phyloP scores from a whole-genome alignment of 1,139 yeast species.

The Torulaspora globosa region DNA sequence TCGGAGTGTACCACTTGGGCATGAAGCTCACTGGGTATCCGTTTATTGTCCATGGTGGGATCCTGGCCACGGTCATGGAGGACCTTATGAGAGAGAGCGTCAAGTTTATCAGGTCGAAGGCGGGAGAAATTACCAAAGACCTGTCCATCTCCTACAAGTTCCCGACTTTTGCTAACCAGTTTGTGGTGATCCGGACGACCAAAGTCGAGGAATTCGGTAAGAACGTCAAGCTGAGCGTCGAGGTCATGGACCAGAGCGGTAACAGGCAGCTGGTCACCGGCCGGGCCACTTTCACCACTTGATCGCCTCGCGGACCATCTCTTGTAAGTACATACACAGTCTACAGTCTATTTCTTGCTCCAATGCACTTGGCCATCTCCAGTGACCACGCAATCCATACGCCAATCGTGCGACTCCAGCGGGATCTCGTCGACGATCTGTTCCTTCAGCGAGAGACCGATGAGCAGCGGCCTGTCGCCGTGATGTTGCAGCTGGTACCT shows the following conservation, averaged over 20 bases:
- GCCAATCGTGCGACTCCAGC: constrained; percentile 65
- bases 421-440: constrained; percentile 69
- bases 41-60: constrained; percentile 84
- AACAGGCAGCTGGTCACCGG: constrained; percentile 47
- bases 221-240: constrained; percentile 38
- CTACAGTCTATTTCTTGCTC: constrained; percentile 15
- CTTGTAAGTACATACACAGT: constrained; percentile 9
- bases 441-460: constrained; percentile 50
- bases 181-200: constrained; percentile 60
- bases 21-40: constrained; percentile 82
- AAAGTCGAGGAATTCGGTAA: constrained; percentile 37
- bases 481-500: constrained; percentile 41
- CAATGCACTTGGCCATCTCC: constrained; percentile 36
- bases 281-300: constrained; percentile 35
- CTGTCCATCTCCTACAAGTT: constrained; percentile 46
- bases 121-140: constrained; percentile 31
- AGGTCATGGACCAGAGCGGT: constrained; percentile 44
- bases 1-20: constrained; percentile 74
- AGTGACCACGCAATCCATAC: constrained; percentile 56
- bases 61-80: constrained; percentile 75
- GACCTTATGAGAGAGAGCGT: constrained; percentile 52
- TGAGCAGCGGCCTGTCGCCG: constrained; percentile 29
- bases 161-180: constrained; percentile 80
- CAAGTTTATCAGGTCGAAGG: constrained; percentile 32
- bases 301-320: background rate